These are phyloP conservation scores for Nicotiana rustica DNA, from an alignment of 305 asterid genomes.

Conservation along the genomic window DNA sequence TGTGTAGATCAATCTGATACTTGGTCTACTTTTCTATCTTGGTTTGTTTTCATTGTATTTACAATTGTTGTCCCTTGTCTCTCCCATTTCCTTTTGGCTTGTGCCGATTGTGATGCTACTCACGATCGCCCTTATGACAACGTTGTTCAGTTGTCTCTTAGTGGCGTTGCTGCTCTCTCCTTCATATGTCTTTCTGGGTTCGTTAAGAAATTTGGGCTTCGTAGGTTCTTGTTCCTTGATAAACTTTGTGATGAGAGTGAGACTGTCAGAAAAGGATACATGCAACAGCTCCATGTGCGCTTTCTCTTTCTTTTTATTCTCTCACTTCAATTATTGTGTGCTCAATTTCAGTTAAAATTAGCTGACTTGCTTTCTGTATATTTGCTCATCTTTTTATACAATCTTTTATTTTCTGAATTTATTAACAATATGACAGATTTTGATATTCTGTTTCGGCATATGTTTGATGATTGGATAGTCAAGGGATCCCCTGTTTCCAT, in stretches of 20 bases:
- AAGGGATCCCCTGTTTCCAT: background rate
- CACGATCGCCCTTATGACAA: constrained; percentile 80
- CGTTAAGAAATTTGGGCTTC: constrained; percentile 68
- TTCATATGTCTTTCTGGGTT: constrained; percentile 72
- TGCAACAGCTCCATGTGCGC: constrained; percentile 71
- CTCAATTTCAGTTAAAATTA: background rate
- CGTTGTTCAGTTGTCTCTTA: constrained; percentile 90
- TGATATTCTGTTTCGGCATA: background rate
- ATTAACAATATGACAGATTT: background rate
- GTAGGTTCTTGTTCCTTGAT: constrained; percentile 86
- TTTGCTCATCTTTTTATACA: background rate
- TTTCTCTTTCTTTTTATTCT: background rate
- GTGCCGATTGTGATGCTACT: constrained; percentile 71
- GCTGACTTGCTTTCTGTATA: constrained; percentile 4
- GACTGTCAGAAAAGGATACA: constrained; percentile 78
- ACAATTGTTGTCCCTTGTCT: constrained; percentile 71
- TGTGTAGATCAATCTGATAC: constrained; percentile 88
- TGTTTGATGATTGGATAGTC: background rate
- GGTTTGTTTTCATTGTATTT: constrained; percentile 66
- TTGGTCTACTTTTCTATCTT: constrained; percentile 69
- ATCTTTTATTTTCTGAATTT: background rate
- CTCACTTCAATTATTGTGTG: background rate
- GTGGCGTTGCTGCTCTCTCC: constrained; percentile 72
- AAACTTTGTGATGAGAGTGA: constrained; percentile 90
- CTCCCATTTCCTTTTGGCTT: constrained; percentile 78